Percentiles rank a stretch among this genome's conserved stretches.
phyloP scores from a whole-genome alignment of 768 basidiomycete genomes.

The Leccinum fibrillosum region DNA sequence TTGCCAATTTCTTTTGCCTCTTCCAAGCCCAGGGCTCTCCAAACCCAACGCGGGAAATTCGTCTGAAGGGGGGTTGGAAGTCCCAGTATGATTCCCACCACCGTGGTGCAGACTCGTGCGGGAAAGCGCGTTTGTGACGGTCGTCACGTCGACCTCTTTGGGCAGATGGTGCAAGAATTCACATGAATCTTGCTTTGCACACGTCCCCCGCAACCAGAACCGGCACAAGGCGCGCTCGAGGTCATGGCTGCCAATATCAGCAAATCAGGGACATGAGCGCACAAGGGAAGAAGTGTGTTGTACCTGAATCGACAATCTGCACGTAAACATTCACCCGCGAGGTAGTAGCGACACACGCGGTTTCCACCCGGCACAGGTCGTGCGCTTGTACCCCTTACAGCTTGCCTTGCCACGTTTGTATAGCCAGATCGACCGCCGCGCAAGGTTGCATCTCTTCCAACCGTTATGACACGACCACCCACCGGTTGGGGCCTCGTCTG shows the following conservation, averaged over 20 bases:
- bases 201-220: conserved; percentile 97
- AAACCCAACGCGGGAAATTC: conserved; percentile 73
- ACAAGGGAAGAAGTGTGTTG: conserved; percentile 19
- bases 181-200: conserved; percentile 94
- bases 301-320: conserved; percentile 98
- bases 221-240: conserved; percentile 91
- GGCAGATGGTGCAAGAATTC: conserved; percentile 94
- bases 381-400: conserved; percentile 25
- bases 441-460: conserved; percentile 50
- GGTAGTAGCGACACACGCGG: conserved; percentile 92
- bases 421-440: conserved; percentile 44
- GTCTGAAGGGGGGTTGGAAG: conserved; percentile 34
- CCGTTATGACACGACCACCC: conserved; percentile 65
- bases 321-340: conserved; percentile 92
- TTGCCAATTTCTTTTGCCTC: conserved; percentile 42
- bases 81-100: conserved; percentile 36
- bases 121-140: conserved; percentile 64
- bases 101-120: conserved; percentile 56
- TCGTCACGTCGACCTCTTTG: conserved; percentile 76
- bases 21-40: conserved; percentile 37
- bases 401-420: conserved; percentile 16
- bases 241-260: conserved; percentile 65
- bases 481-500: conserved; percentile 53
- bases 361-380: conserved; percentile 46
- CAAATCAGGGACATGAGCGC: conserved; percentile 10